These are phyloP conservation scores for Suhomyces wounanorum DNA, from an alignment of 1,139 yeast species.

Conservation along the genomic window DNA sequence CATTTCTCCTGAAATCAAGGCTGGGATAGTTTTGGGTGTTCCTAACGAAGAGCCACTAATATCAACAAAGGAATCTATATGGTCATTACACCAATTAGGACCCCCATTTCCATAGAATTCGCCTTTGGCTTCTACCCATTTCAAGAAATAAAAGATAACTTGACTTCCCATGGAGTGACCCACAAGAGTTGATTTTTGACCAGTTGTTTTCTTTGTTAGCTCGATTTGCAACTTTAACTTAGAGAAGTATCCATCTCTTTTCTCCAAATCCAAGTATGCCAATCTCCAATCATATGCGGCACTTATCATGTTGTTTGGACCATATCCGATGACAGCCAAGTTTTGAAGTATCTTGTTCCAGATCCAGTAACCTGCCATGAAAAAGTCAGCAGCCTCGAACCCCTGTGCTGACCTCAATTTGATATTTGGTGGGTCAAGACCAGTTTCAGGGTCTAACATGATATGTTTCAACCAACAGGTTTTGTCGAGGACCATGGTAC, in stretches of 20 bases:
- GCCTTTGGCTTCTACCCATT: conserved; percentile 95
- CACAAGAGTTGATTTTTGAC: conserved; percentile 73
- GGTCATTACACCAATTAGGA: conserved; percentile 76
- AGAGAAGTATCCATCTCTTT: conserved; percentile 81
- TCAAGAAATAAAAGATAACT: conserved; percentile 79
- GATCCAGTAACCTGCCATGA: conserved; percentile 97
- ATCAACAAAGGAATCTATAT: conserved; percentile 78
- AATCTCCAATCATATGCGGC: conserved; percentile 97
- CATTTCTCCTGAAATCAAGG: conserved; percentile 94
- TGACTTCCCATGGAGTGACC: conserved; percentile 99
- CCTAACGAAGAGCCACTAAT: conserved; percentile 88
- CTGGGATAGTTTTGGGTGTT: conserved; percentile 92
- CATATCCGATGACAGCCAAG: conserved; percentile 90
- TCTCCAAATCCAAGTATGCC: conserved; percentile 84
- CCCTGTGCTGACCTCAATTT: conserved; percentile 91
- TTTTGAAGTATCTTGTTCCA: conserved; percentile 96
- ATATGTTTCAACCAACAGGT: conserved; percentile 91
- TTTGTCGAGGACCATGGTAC: conserved; percentile 90
- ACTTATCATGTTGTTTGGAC: conserved; percentile 83
- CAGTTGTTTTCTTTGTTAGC: conserved; percentile 45
- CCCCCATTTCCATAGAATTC: conserved; percentile 86
- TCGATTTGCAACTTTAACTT: conserved; percentile 76
- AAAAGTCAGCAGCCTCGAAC: conserved; percentile 95
- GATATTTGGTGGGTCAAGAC: conserved; percentile 84
- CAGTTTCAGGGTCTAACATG: conserved; percentile 86